These are phyloP conservation scores for Botrytis squamosa DNA, from an alignment of 2,329 filamentous ascomycete species.

Conservation along the genomic window DNA sequence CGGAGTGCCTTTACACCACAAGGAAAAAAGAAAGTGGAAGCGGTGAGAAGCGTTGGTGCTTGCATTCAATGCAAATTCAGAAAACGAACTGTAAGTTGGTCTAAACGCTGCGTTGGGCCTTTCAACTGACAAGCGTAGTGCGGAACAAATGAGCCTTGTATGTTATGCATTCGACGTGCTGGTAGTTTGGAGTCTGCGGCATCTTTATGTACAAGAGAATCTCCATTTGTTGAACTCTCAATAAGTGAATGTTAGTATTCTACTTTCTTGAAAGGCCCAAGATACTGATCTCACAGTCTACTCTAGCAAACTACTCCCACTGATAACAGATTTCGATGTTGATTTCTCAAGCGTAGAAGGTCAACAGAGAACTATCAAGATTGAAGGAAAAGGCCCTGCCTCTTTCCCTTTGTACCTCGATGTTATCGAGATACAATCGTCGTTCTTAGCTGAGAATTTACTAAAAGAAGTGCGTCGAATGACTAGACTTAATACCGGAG, in stretches of 20 bases:
- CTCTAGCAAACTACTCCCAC: background rate
- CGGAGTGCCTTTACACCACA: conserved; percentile 20
- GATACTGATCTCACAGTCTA: background rate
- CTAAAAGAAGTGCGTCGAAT: conserved; percentile 4
- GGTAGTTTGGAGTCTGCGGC: conserved; percentile 6
- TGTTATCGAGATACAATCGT: conserved; percentile 19
- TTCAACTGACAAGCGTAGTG: conserved; percentile 16
- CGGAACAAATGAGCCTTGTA: conserved; percentile 18
- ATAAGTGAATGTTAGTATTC: conserved; percentile 19
- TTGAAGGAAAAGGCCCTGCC: conserved; percentile 31
- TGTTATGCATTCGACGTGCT: conserved; percentile 14
- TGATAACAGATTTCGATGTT: conserved; percentile 14
- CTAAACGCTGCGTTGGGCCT: background rate
- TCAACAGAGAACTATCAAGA: conserved; percentile 22
- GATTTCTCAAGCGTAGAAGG: background rate
- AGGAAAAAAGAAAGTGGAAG: conserved; percentile 24
- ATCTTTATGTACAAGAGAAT: conserved; percentile 20
- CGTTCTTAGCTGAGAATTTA: conserved; percentile 21
- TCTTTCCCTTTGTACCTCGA: conserved; percentile 27
- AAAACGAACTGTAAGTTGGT: conserved; percentile 33
- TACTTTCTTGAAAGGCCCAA: background rate
- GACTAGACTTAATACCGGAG: background rate
- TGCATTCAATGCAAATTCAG: conserved; percentile 37
- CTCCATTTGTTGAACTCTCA: conserved; percentile 22
- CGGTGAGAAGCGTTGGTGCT: conserved; percentile 34